Evolutionary conservation across 2,329 filamentous ascomycete genomes (phyloP), one percentile per base, ranked within the genome.

Genomic region (Septoria linicola): DNA sequence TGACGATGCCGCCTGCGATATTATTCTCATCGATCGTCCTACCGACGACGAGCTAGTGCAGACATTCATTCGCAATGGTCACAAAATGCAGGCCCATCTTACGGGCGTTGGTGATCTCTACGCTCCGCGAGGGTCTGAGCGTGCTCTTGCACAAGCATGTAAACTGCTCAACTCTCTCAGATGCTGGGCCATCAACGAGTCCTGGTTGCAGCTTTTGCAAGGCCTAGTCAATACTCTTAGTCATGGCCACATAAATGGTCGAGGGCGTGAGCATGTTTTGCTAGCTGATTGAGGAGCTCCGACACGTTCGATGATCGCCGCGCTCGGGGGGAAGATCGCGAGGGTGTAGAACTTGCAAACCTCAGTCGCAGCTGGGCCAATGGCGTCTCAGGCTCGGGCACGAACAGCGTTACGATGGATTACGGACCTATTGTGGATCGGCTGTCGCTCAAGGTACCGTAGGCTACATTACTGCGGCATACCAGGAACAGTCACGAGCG

Each of bases 21-120:
- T 77, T 7, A 77, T 81, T 31, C 73, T 77, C 14, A 67, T 83
- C 0, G 80, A 83, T 49, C 70, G 79, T 8, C 80, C 80, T 0
- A 74, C 74, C 2, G 78, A 82, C 54, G 80, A 82, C 60, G 79
- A 82, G 58, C 70, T 82, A 41, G 78, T 81, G 1, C 80, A 82
- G 57, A 64, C 76, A 1, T 82, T 79, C 60, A 77, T 82, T 0
- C 68, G 73, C 8, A 68, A 73, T 13, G 80, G 79, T 0, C 67
- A 73, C 23, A 67, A 59, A 2, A 80, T 82, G 73, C 70, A 68
- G 14, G 78, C 73, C 0, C 73, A 76, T 53, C 70, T 82, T 7
- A 75, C 71, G 7, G 77, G 76, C 2, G 76, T 81, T 1, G 80
- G 79, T 0, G 74, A 81, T 58, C 66, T 80, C 3, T 76, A 70